Percentiles rank a stretch among this genome's conserved stretches.
phyloP scores from a whole-genome alignment of 164 flowering plant genomes.

The Annona cherimola region DNA sequence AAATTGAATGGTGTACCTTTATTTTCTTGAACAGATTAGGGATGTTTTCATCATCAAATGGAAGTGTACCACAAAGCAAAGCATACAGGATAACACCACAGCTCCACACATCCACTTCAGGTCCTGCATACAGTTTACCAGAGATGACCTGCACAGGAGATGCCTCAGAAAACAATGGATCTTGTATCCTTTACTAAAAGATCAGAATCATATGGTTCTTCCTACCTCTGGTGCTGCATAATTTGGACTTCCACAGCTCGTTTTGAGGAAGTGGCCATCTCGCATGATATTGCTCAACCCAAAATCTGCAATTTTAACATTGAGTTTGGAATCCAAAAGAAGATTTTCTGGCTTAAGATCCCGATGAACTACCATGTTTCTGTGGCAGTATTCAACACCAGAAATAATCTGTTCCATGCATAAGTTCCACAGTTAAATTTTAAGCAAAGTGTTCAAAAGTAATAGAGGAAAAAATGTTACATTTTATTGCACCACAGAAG shows the following conservation, averaged over 20 bases:
- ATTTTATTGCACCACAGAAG: not conserved
- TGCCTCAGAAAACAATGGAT: not conserved
- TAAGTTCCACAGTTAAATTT: not conserved
- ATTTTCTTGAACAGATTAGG: conserved; percentile 40
- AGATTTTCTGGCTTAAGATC: conserved; percentile 49
- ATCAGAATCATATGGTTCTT: not conserved
- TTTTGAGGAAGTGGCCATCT: conserved; percentile 40
- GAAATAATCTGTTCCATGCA: conserved; percentile 31
- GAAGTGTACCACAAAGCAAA: conserved; percentile 44
- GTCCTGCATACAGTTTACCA: conserved; percentile 38
- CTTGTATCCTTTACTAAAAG: not conserved
- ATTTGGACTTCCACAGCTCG: conserved; percentile 47
- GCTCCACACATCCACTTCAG: conserved; percentile 46
- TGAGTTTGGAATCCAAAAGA: conserved; percentile 36
- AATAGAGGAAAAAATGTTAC: no score
- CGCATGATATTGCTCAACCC: conserved; percentile 41
- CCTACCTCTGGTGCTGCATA: conserved; percentile 50
- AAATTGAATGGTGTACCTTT: conserved; percentile 21
- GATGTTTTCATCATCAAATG: conserved; percentile 45
- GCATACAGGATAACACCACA: conserved; percentile 48
- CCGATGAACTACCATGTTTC: conserved; percentile 44
- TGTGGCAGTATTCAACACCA: conserved; percentile 42
- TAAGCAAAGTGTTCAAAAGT: not conserved
- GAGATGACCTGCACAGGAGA: conserved; percentile 29
- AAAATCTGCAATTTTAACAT: conserved; percentile 44